Percentiles rank a stretch among this genome's conserved stretches.
Evolutionary conservation across 2,329 filamentous ascomycete genomes (phyloP).

Genomic region (Podosphaera leucotricha): DNA sequence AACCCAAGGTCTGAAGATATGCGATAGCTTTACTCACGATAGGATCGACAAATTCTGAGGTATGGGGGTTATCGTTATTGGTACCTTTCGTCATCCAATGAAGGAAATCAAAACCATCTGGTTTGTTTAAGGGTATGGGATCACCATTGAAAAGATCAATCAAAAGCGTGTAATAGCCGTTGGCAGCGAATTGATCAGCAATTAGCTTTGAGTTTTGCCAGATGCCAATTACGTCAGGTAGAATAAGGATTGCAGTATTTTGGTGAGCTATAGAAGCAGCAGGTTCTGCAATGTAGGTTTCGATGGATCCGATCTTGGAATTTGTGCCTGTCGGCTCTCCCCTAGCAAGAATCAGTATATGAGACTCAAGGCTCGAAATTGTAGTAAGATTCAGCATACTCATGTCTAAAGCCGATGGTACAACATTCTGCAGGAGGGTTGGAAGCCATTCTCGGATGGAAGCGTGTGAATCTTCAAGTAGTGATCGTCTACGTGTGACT

Average conservation of each 20-base stretch:
- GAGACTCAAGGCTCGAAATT: not conserved
- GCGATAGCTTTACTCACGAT: conserved; percentile 28
- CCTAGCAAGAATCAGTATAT: conserved; percentile 3
- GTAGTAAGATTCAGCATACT: conserved; percentile 7
- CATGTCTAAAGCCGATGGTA: conserved; percentile 15
- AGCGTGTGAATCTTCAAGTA: not conserved
- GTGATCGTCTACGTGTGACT: too few relatives aligned
- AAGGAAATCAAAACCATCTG: conserved; percentile 21
- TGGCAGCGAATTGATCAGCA: conserved; percentile 51
- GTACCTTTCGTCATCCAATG: conserved; percentile 22
- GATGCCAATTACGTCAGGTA: conserved; percentile 15
- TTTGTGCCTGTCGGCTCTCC: conserved; percentile 12
- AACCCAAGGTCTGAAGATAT: conserved; percentile 30
- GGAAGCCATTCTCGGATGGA: conserved; percentile 13
- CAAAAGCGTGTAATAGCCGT: conserved; percentile 29
- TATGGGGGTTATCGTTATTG: conserved; percentile 15
- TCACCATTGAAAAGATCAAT: conserved; percentile 51
- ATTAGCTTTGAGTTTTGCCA: conserved; percentile 37
- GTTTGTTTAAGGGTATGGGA: conserved; percentile 26
- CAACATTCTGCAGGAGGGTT: conserved; percentile 15
- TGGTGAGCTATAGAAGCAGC: conserved; percentile 10
- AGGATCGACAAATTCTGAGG: conserved; percentile 10
- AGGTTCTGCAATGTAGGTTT: conserved; percentile 14
- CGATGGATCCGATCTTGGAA: conserved; percentile 13
- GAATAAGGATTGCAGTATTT: conserved; percentile 14